Base-by-base conservation (phyloP, 129 eudicot species). In the Apium graveolens region DNA sequence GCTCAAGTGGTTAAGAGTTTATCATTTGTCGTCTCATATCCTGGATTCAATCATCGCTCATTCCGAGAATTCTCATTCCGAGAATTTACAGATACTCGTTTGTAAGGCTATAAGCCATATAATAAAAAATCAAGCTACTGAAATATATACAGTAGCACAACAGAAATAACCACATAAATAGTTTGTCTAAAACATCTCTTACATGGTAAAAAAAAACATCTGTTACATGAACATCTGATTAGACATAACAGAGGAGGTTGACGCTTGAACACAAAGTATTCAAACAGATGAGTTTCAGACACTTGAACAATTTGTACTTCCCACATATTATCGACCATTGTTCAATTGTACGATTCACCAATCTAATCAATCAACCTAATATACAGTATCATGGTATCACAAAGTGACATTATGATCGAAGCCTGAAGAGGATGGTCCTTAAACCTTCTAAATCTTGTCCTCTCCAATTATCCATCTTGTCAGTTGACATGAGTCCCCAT, bases 391-490 rank as follows among this genome's bases (percentile, higher is more conserved):
- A 26, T 20, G 35, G 49, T 44, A 74, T 74, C 60, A 74, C 60
- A 74, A 16, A 43, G 35, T 11, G 41, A 57, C n/a, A 43, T 26
- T 5, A 14, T 10, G 26, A 49, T 6, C 43, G 32, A 46, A 32
- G 10, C 55, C 24, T 14, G 77, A 44, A 44, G 77, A 44, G 26
- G 26, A 43, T 74, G 11, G 39, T 31, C 11, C 11, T 74, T 41
- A 27, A 44, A 74, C 77, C 77, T 44, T 13, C 12, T 74, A 60
- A 29, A 90, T 7, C 81, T 83, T 82, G 21, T 87, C 88, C 86
- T 89, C 96, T 45, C 98, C 97, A 48, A 91, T 83, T 81, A 93
- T 88, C 93, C 92, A 91, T 74, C 97, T 84, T 3, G 98, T 94
- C 80, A 91, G 79, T 63, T 89, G 97, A 62, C 88, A 86, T 4